Base-by-base conservation (phyloP, 2,329 filamentous ascomycete genomes). In the Ophiostoma perfectum region DNA sequence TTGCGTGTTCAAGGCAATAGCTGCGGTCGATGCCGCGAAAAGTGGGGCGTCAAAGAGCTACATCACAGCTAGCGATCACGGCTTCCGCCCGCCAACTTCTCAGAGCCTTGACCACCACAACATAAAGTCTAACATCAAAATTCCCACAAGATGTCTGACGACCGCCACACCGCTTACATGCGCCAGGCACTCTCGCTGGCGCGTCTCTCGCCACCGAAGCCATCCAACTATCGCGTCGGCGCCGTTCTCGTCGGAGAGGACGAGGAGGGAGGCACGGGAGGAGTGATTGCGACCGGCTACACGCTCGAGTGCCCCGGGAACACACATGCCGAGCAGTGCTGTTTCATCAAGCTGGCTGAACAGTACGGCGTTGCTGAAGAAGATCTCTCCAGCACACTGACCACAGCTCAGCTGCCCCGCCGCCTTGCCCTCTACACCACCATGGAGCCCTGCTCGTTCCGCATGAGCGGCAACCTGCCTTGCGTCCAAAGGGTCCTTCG, bases 241-340 rank as follows among this genome's bases (percentile, higher is more conserved):
- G 95, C 95, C n/a, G 78, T 97, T n/a, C 83, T 98, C 52, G 83
- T 95, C 27, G 82, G 87, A 79, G 82, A 80, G 9, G 18, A 12
- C 45, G 45, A 41, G 12, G 44, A 60, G 3, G 38, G 5, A 47
- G 83, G 87, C 73, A 76, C 79, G 5, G 42, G 58, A 7, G 27
- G 14, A 2, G 42, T 66, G 3, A 42, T 70, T 4, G 62, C 69
- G 5, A 52, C 14, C 5, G 69, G 95, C 67, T 98, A 94, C 80
- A 97, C 95, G 0, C 84, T 97, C 69, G 94, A 99, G 78, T 86
- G 93, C 4, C 84, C 88, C 0, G 95, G 94, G 58, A 99, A 99
- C 80, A 98, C 95, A 0, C 95, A 99, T 76, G 95, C 95, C 3
- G 95, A 99, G 77, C 93, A 99, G 80, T 94, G 90, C 78, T 96